Base-by-base conservation (phyloP, 768 basidiomycete genomes). In the Tylopilus balloui region DNA sequence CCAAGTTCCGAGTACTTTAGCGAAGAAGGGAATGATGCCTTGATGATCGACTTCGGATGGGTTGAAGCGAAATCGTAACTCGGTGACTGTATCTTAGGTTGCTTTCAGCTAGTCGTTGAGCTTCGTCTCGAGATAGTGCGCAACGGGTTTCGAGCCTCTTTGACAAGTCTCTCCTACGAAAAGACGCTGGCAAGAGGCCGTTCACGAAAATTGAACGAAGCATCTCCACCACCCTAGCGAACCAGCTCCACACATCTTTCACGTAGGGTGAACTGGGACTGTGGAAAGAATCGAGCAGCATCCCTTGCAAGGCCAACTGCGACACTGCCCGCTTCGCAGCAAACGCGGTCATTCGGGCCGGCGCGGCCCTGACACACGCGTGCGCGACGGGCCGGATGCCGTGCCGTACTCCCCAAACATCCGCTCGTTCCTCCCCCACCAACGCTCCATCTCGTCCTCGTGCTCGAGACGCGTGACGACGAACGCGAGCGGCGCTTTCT, bases 351-450 rank as follows among this genome's bases (percentile, higher is more conserved):
- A 47, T 29, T 2, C 21, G 41, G 1, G 48, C 44, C n/a, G 51
- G 47, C 1, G 23, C 10, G 20, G 52, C 44, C 14, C 50, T 54
- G 27, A 55, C 35, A 12, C 57, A 58, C 2, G 57, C 56, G 4
- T 58, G 56, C 0, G 45, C 45, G 6, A 45, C 39, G 9, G 48
- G 11, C 6, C 5, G 11, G 6, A 54, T 58, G 19, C 35, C 39
- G 19, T 58, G 19, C 35, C 39, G 19, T 48, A 46, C 0, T 19
- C 0, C 8, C 19, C 9, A 2, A 58, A 27, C 5, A 27, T 45
- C 15, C 6, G 1, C n/a, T 24, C 40, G n/a, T 58, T 58, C 5
- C 14, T 42, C 5, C 2, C 14, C 57, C 57, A 58, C 56, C 56
- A 57, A 4, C 41, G 6, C 36, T 51, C 55, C 55, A 55, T 56